A percentile compares a stretch with the other conserved stretches of the same genome.
Evolutionary conservation across 352 stramenopile species (phyloP).

Genomic region (Phytophthora tubulina): DNA sequence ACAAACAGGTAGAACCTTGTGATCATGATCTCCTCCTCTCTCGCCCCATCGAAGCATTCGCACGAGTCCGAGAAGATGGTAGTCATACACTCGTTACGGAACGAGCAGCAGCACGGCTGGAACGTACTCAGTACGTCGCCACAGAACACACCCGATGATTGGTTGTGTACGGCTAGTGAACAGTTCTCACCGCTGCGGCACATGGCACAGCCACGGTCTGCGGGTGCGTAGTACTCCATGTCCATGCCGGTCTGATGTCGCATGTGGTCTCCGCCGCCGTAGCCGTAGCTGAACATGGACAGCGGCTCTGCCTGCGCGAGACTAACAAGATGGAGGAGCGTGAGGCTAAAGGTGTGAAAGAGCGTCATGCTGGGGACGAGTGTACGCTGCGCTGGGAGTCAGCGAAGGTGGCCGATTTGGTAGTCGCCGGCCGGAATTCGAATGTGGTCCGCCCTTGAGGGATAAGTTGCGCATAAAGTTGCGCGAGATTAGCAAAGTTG

Average conservation of each 20-base stretch:
- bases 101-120: constrained; percentile 78
- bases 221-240: constrained; percentile 44
- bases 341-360: constrained; percentile 5
- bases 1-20: constrained; percentile 81
- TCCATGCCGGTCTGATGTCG: constrained; percentile 40
- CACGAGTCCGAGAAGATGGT: constrained; percentile 78
- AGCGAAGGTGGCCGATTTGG: constrained; percentile 6
- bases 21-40: constrained; percentile 70
- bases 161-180: constrained; percentile 66
- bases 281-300: constrained; percentile 30
- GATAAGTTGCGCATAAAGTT: constrained; percentile 6
- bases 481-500: not conserved
- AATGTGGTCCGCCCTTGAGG: constrained; percentile 9
- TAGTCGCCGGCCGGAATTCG: constrained; percentile 5
- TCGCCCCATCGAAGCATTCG: constrained; percentile 70
- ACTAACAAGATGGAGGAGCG: constrained; percentile 15
- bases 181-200: constrained; percentile 75
- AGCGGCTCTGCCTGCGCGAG: constrained; percentile 17
- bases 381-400: not conserved
- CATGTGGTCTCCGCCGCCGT: constrained; percentile 26
- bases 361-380: constrained; percentile 2
- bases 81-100: constrained; percentile 80
- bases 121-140: constrained; percentile 72
- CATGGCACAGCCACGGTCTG: constrained; percentile 61
- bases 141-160: constrained; percentile 67